phyloP scores from a whole-genome alignment of 495 filamentous ascomycete species.

The Oidiodendron maius region DNA sequence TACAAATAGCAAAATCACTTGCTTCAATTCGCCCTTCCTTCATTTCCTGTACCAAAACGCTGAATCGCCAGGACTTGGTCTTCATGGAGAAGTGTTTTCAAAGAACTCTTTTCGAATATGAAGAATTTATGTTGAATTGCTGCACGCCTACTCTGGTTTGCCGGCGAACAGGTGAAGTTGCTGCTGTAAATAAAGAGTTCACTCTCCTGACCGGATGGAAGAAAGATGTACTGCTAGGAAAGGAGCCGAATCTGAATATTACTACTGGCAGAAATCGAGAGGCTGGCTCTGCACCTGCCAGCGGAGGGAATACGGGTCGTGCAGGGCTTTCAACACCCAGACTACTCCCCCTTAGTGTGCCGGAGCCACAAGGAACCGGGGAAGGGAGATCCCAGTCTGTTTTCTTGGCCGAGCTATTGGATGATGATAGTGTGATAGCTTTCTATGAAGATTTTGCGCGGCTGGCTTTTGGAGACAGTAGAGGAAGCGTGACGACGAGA shows the following conservation, averaged over 20 bases:
- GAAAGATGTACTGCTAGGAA: constrained; percentile 83
- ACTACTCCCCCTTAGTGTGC: constrained; percentile 32
- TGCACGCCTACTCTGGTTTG: constrained; percentile 90
- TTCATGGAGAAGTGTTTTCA: constrained; percentile 98
- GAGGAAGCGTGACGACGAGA: constrained; percentile 72
- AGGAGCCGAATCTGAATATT: constrained; percentile 81
- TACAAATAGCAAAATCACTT: constrained; percentile 80
- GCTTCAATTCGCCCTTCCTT: constrained; percentile 88
- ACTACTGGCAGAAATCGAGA: constrained; percentile 53
- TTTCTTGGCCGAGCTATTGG: constrained; percentile 85
- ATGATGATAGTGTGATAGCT: constrained; percentile 86
- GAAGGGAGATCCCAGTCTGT: constrained; percentile 58
- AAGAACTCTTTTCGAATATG: constrained; percentile 83
- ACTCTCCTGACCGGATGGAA: constrained; percentile 90
- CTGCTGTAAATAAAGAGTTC: constrained; percentile 90
- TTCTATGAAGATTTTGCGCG: constrained; percentile 96
- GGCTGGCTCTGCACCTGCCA: constrained; percentile 28
- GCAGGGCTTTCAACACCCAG: constrained; percentile 39
- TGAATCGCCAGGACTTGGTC: constrained; percentile 81
- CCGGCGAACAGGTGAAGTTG: constrained; percentile 86
- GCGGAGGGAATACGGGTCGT: constrained; percentile 26
- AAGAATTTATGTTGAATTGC: constrained; percentile 81
- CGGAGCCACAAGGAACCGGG: constrained; percentile 18
- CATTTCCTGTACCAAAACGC: constrained; percentile 76
- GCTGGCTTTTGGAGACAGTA: constrained; percentile 82